These are phyloP conservation scores for Penicillium aurantiogriseum DNA, from an alignment of 2,329 filamentous ascomycete genomes.

Conservation along the genomic window DNA sequence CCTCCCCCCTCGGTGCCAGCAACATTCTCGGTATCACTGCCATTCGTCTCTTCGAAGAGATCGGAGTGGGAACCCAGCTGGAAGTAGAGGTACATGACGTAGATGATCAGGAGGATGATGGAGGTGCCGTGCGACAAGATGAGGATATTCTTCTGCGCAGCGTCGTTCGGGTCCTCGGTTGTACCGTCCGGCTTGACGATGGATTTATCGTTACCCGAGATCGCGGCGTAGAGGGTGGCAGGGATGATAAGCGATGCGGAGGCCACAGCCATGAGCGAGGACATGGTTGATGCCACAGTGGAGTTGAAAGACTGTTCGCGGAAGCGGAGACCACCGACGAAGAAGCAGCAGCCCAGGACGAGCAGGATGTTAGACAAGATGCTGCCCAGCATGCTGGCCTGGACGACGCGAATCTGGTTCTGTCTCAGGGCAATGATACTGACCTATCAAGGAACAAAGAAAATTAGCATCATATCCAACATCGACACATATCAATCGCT, in stretches of 20 bases:
- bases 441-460: conserved; percentile 55
- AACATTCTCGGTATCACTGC: conserved; percentile 43
- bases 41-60: conserved; percentile 60
- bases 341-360: conserved; percentile 77
- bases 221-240: conserved; percentile 68
- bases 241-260: conserved; percentile 78
- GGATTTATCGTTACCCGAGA: conserved; percentile 40
- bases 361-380: conserved; percentile 93
- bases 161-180: conserved; percentile 15
- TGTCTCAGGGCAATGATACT: conserved; percentile 86
- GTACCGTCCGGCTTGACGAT: conserved; percentile 25
- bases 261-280: conserved; percentile 71
- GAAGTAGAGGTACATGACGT: conserved; percentile 74
- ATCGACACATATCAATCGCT: neutral
- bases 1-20: conserved; percentile 39
- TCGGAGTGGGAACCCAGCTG: conserved; percentile 72
- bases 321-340: conserved; percentile 69
- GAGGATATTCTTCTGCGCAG: conserved; percentile 56
- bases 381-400: conserved; percentile 94
- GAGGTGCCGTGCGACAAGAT: conserved; percentile 72
- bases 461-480: neutral
- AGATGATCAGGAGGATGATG: conserved; percentile 71
- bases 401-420: conserved; percentile 90
- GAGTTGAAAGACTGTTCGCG: conserved; percentile 63
- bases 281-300: conserved; percentile 54